Conservation (phyloP, 805 yeast genomes). For the Wickerhamiella sergipiensis region DNA sequence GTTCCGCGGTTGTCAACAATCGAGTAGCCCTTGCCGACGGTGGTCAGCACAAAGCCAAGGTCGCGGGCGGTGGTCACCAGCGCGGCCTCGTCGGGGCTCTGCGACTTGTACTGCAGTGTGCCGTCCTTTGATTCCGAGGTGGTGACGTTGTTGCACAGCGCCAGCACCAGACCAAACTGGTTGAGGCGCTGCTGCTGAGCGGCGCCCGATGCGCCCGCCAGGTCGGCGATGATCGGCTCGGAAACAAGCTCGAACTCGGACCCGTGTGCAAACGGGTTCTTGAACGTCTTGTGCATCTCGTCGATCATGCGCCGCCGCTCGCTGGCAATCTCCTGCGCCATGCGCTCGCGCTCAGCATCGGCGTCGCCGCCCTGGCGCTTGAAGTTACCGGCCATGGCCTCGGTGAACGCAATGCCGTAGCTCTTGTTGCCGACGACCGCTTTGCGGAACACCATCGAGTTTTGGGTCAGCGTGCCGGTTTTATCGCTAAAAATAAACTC, state of each 20-base stretch:
- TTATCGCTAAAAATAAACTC: conserved; percentile 73
- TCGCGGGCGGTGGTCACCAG: conserved; percentile 66
- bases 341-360: conserved; percentile 32
- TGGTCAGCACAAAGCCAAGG: conserved; percentile 50
- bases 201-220: conserved; percentile 28
- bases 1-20: conserved; percentile 34
- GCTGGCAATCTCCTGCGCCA: conserved; percentile 28
- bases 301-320: conserved; percentile 39
- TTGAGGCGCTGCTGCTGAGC: conserved; percentile 37
- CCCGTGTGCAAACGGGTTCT: conserved; percentile 19
- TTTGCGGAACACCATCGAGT: conserved; percentile 62
- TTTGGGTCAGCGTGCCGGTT: conserved; percentile 72
- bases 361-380: conserved; percentile 50
- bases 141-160: conserved; percentile 64
- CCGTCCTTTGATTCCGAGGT: conserved; percentile 36
- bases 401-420: conserved; percentile 67
- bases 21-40: conserved; percentile 37
- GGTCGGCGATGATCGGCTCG: conserved; percentile 41
- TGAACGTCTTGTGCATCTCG: conserved; percentile 36
- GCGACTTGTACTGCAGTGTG: conserved; percentile 49
- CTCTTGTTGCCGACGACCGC: conserved; percentile 54
- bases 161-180: conserved; percentile 48
- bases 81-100: conserved; percentile 76
- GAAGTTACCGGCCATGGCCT: conserved; percentile 59
- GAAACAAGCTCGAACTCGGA: conserved; percentile 46